Evolutionary conservation across 306 rosid species (phyloP).

Genomic region (Cucurbita maxima): DNA sequence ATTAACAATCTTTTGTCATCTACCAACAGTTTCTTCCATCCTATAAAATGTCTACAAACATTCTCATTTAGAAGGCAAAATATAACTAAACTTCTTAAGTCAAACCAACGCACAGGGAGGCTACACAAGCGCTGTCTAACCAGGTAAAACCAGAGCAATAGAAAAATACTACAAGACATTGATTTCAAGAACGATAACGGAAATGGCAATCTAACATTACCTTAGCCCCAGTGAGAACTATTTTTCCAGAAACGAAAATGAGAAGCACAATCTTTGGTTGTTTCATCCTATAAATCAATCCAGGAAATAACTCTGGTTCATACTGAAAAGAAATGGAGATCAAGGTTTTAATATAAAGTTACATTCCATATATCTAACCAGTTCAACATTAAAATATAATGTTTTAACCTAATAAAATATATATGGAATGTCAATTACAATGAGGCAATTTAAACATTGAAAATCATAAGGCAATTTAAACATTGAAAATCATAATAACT

Average conservation of each 20-base stretch:
- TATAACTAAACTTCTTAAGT: neutral
- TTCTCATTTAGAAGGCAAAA: neutral
- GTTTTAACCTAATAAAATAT: neutral
- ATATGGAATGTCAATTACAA: neutral
- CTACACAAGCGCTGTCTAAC: neutral
- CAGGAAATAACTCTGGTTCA: conserved; percentile 96
- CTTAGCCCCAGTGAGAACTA: conserved; percentile 95
- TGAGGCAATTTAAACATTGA: neutral
- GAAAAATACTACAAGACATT: neutral
- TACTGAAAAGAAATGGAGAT: conserved; percentile 29
- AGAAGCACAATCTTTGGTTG: conserved; percentile 93
- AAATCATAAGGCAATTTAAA: neutral
- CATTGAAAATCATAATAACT: neutral
- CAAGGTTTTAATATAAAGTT: neutral
- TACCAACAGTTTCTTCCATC: neutral
- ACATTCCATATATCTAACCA: neutral
- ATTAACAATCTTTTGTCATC: no score
- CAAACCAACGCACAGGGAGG: neutral
- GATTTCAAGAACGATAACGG: neutral
- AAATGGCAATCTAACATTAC: conserved; percentile 18
- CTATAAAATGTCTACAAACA: neutral
- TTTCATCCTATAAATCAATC: conserved; percentile 90
- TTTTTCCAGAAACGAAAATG: conserved; percentile 87
- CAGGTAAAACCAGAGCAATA: neutral
- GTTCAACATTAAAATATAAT: neutral